Conservation (phyloP, 2,329 filamentous ascomycete species). For the Penicillium hordei region DNA sequence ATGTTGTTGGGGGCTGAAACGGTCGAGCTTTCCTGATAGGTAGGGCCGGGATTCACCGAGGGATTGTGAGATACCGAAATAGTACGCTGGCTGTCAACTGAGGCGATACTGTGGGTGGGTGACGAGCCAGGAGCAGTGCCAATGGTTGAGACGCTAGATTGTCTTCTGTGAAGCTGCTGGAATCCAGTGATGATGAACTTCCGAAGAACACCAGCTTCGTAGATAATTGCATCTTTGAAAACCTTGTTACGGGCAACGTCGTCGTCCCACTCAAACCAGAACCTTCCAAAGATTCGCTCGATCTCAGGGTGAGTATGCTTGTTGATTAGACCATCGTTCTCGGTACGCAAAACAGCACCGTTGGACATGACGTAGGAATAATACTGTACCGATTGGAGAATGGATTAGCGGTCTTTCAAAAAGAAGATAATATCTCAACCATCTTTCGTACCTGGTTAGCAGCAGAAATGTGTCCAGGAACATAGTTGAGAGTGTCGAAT, state of each 20-base stretch:
- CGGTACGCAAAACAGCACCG: background rate
- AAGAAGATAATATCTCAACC: background rate
- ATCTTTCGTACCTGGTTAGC: conserved; percentile 29
- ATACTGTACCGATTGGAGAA: conserved; percentile 4
- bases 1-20: background rate
- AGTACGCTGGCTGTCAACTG: background rate
- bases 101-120: background rate
- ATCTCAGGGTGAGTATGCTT: background rate
- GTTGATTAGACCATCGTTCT: conserved; percentile 2
- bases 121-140: conserved; percentile 1
- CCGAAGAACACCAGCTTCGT: conserved; percentile 8
- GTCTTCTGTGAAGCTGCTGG: background rate
- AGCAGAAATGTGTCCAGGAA: conserved; percentile 22
- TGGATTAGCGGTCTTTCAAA: conserved; percentile 1
- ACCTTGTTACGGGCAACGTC: background rate
- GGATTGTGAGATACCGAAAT: background rate
- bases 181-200: conserved; percentile 13
- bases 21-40: background rate
- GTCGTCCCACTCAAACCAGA: conserved; percentile 12
- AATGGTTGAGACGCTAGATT: background rate
- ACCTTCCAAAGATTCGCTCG: conserved; percentile 3
- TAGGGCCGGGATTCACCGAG: background rate
- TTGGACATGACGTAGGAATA: conserved; percentile 8
- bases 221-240: conserved; percentile 5
- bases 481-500: conserved; percentile 39